Conservation (phyloP, 1,284 basidiomycete species). For the Fomitopsis schrenkii region DNA sequence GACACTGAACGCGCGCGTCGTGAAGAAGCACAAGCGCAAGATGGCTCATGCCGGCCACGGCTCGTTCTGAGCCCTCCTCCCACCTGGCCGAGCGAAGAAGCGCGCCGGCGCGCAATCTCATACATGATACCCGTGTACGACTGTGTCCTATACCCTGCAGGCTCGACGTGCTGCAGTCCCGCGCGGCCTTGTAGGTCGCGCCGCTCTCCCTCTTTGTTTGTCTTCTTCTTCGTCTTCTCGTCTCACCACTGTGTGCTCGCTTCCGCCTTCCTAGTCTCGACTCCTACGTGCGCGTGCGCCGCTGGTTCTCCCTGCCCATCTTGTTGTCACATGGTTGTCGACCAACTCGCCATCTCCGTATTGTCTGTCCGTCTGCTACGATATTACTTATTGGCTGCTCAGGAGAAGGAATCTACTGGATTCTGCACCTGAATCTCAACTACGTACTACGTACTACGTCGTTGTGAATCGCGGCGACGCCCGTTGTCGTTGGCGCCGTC, state of each 20-base stretch:
- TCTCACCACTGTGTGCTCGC: background rate
- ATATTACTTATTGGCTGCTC: no score
- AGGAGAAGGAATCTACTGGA: no score
- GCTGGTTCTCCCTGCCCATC: background rate
- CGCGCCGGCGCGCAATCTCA: background rate
- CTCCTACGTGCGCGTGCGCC: constrained; percentile 3
- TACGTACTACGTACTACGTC: background rate
- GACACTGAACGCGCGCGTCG: background rate
- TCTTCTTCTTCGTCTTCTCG: background rate
- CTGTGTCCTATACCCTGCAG: constrained; percentile 3
- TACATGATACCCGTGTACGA: background rate
- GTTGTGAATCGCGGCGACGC: background rate
- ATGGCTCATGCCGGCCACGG: background rate
- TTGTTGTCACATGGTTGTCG: background rate
- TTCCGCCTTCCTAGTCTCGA: background rate
- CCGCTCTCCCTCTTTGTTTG: background rate
- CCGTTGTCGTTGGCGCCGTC: background rate
- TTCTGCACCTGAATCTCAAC: no score
- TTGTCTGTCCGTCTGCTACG: background rate
- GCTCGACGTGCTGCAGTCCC: constrained; percentile 3
- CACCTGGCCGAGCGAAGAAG: no score
- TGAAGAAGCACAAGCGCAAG: constrained; percentile 5
- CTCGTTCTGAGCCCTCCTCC: background rate
- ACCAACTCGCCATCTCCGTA: background rate
- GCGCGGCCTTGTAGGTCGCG: constrained; percentile 4